Evolutionary conservation across 139 green algal species (phyloP), one percentile per base, ranked within the genome.

Genomic region (Chlamydomonas incerta): DNA sequence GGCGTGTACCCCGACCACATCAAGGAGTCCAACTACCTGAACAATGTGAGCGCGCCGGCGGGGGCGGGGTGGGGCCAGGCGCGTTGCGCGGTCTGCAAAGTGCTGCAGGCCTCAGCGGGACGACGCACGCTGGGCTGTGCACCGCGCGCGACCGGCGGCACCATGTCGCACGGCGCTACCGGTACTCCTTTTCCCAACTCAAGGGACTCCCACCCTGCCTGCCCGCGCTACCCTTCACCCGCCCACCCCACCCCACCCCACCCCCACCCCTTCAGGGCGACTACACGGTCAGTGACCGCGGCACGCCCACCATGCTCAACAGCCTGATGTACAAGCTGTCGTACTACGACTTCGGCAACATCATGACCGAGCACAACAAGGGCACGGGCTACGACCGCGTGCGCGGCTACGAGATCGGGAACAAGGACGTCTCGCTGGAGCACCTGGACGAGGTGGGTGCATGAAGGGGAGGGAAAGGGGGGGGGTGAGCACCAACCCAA

Each of bases 1-100:
- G 90, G 90, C 20, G 88, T 92, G 33, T 93, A 87, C 79, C 90
- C 90, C 13, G 95, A 97, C 9, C 41, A 50, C 41, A 98, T 99
- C 90, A 96, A 97, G 90, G 97, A 99, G 91, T 35, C 62, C 6
- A 93, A 99, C 91, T 99, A 97, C 90, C 83, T 99, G 58, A 87
- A 24, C 23, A 81, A 80, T 33, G 83, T 82, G 65, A 81, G 50
- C 28, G n/a, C 5, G 41, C 41, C 41, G 8, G 6, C 5, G n/a
- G n/a, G n/a, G n/a, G n/a, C n/a, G n/a, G n/a, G n/a, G n/a, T n/a
- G n/a, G n/a, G n/a, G n/a, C n/a, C n/a, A n/a, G n/a, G n/a, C n/a
- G n/a, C n/a, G n/a, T n/a, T n/a, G n/a, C n/a, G n/a, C n/a, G n/a
- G n/a, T n/a, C n/a, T n/a, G n/a, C n/a, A n/a, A n/a, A n/a, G n/a